Base-by-base conservation (phyloP, 1,139 yeast genomes). In the Torulaspora pretoriensis region DNA sequence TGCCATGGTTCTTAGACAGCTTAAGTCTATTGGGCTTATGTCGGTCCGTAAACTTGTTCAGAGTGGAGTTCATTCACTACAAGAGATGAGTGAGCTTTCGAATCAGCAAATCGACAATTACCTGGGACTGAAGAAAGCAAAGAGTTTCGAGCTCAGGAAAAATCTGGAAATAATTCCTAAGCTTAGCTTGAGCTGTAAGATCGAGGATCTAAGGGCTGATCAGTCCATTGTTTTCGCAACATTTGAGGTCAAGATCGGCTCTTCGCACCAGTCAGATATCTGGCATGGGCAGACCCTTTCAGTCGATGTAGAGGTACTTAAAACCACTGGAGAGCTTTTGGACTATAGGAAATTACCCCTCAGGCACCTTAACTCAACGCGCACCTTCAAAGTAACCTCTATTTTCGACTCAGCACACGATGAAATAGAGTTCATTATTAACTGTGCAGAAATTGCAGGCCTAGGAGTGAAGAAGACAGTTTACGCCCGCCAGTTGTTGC, bases 1-100 rank as follows among this genome's bases (percentile, higher is more conserved):
- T 0, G 61, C 73, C 9, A 63, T 68, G 53, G 69, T 69, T 8
- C 55, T 76, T 22, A 61, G 70, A 42, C 81, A 77, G 46, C 46
- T 76, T 13, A 71, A 70, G 22, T 73, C 72, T 4, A 57, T 77
- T 19, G 78, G 76, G 0, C 49, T 68, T 2, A 69, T 64, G 0
- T 63, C 68, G 19, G 68, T 72, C 0, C 61, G 68, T 38, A 69
- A 65, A 35, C 63, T 76, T 38, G 59, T 64, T 0, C 66, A 60
- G 14, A 67, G 67, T 10, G 63, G 67, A 13, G 53, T 76, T 1
- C 46, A 45, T 4, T 51, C 56, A 2, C 56, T 75, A 17, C 48
- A 55, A 2, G 66, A 71, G 8, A 52, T 72, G 2, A 47, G 50
- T 29, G 23, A 39, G 0, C 52, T 72, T 30, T 54, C 67, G 1